A percentile compares a stretch with the other conserved stretches of the same genome.
phyloP scores from a whole-genome alignment of 2,329 filamentous ascomycete genomes.

The Cladosporium sp. region DNA sequence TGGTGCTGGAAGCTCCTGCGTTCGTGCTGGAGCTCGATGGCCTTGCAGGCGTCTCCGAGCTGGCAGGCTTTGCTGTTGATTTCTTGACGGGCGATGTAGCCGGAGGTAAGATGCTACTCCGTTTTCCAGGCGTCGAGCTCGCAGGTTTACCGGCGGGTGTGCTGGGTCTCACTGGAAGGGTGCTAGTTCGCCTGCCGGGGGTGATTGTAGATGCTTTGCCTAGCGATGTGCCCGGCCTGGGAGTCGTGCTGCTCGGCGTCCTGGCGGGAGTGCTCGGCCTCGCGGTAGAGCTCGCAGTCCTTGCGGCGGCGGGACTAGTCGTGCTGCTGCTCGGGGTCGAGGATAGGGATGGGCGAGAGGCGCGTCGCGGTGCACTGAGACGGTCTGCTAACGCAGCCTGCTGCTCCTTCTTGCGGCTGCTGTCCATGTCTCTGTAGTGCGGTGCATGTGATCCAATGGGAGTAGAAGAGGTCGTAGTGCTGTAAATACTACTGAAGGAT shows the following conservation, averaged over 20 bases:
- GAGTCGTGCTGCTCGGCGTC: constrained; percentile 1
- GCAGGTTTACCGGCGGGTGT: background rate
- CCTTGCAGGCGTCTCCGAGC: background rate
- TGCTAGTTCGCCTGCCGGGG: constrained; percentile 7
- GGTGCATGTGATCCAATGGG: constrained; percentile 11
- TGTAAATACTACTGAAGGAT: background rate
- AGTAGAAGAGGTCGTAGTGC: background rate
- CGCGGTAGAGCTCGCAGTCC: constrained; percentile 10
- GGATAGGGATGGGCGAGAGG: constrained; percentile 5
- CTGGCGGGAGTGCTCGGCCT: constrained; percentile 12
- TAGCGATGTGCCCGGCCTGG: background rate
- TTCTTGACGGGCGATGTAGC: background rate
- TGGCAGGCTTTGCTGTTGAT: background rate
- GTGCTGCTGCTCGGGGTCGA: background rate
- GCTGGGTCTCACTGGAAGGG: constrained; percentile 7
- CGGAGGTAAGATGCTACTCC: background rate
- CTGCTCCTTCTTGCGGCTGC: constrained; percentile 11
- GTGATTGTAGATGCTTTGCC: background rate
- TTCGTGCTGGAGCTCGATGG: constrained; percentile 1
- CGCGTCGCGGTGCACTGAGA: constrained; percentile 17
- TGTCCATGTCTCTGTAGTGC: constrained; percentile 14
- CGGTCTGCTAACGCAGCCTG: constrained; percentile 18
- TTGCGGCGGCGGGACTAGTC: background rate
- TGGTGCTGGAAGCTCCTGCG: background rate
- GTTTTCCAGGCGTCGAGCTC: background rate